phyloP scores from a whole-genome alignment of 768 basidiomycete species.

The Lactarius akahatsu region DNA sequence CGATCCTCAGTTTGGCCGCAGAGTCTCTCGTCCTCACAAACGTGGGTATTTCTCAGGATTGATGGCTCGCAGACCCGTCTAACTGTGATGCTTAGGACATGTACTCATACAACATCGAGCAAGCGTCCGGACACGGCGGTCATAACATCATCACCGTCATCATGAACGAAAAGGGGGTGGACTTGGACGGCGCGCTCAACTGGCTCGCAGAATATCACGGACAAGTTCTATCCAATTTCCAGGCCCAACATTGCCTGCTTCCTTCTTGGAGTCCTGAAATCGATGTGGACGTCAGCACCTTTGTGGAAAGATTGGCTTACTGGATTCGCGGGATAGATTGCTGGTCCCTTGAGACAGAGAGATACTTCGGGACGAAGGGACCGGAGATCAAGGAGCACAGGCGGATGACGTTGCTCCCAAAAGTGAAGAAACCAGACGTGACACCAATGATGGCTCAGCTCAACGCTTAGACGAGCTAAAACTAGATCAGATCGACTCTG shows the following conservation, averaged over 20 bases:
- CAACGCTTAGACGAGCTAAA: background rate
- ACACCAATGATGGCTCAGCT: slow-evolving; percentile 22
- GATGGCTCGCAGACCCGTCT: background rate
- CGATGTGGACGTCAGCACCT: slow-evolving; percentile 58
- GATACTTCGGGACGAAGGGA: slow-evolving; percentile 38
- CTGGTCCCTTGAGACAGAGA: slow-evolving; percentile 64
- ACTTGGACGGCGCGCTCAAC: slow-evolving; percentile 35
- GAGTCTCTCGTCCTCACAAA: slow-evolving; percentile 45
- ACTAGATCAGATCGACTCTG: background rate
- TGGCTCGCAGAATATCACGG: slow-evolving; percentile 11
- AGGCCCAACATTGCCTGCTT: slow-evolving; percentile 38
- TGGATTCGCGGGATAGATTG: slow-evolving; percentile 73
- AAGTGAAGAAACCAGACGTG: slow-evolving; percentile 7
- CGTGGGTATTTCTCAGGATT: slow-evolving; percentile 30
- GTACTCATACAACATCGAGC: slow-evolving; percentile 38
- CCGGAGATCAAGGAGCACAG: slow-evolving; percentile 47
- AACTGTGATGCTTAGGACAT: slow-evolving; percentile 30
- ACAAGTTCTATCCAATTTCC: slow-evolving; percentile 33
- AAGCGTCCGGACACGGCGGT: slow-evolving; percentile 32
- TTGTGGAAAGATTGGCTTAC: slow-evolving; percentile 61
- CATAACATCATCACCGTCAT: slow-evolving; percentile 36
- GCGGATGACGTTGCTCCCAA: slow-evolving; percentile 8
- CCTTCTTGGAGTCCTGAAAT: slow-evolving; percentile 65
- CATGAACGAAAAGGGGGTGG: slow-evolving; percentile 31
- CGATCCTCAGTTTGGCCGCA: slow-evolving; percentile 33